A percentile compares a stretch with the other conserved stretches of the same genome.
These are phyloP conservation scores for Botrytis paeoniae DNA, from an alignment of 2,329 filamentous ascomycete species.

Conservation along the genomic window DNA sequence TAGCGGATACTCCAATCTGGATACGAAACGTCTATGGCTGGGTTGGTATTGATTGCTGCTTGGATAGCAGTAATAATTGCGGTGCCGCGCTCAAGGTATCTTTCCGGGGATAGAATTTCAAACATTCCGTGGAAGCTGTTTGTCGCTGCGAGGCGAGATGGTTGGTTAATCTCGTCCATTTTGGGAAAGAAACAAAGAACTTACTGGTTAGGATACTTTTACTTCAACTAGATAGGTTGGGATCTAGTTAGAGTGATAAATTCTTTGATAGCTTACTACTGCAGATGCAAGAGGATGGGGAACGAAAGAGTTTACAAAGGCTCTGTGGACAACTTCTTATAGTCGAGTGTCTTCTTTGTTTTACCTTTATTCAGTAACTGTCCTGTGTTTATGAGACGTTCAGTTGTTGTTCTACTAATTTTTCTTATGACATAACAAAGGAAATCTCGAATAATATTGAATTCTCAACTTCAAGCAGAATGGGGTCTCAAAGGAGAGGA, in stretches of 20 bases:
- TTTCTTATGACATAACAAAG: not conserved
- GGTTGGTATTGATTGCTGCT: not conserved
- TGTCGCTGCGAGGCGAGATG: not conserved
- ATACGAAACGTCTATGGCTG: not conserved
- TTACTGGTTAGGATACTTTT: not conserved
- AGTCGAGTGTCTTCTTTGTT: not conserved
- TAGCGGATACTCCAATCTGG: not conserved
- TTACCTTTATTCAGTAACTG: not conserved
- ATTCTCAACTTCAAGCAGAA: not conserved
- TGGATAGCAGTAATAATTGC: not conserved
- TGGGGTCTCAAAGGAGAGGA: not conserved
- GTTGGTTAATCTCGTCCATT: not conserved
- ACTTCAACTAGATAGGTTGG: not conserved
- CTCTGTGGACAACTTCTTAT: not conserved
- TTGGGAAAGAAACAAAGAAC: not conserved
- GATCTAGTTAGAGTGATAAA: not conserved
- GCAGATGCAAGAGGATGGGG: not conserved
- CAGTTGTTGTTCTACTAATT: not conserved
- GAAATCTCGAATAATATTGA: not conserved
- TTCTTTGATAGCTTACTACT: not conserved
- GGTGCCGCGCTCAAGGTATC: not conserved
- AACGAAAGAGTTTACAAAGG: not conserved
- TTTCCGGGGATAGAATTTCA: not conserved
- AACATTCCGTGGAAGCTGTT: not conserved
- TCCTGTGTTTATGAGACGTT: not conserved